phyloP scores from a whole-genome alignment of 2,329 filamentous ascomycete genomes.

The Coniochaeta ligniaria region DNA sequence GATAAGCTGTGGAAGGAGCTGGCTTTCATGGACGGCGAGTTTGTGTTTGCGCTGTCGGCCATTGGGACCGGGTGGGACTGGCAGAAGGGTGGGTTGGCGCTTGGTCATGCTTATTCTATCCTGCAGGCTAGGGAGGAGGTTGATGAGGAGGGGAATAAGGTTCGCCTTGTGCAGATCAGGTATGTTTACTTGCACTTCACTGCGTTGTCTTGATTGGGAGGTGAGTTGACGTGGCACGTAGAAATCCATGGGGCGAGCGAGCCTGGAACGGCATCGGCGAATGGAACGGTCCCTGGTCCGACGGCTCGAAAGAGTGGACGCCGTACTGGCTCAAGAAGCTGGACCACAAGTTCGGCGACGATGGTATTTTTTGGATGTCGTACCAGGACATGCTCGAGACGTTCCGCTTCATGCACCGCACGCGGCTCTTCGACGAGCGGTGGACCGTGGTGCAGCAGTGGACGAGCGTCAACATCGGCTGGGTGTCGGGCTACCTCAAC shows the following conservation, averaged over 20 bases:
- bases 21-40: constrained; percentile 43
- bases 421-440: constrained; percentile 51
- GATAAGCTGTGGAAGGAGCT: not conserved
- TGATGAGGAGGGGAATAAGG: constrained; percentile 26
- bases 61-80: constrained; percentile 58
- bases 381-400: constrained; percentile 57
- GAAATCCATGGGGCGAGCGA: not conserved
- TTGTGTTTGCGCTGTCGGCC: constrained; percentile 65
- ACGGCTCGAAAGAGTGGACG: constrained; percentile 56
- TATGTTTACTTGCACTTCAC: not conserved
- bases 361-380: constrained; percentile 58
- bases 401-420: constrained; percentile 54
- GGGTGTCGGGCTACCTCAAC: constrained; percentile 54
- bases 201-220: not conserved
- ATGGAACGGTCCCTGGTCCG: constrained; percentile 53
- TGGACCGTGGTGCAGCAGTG: constrained; percentile 54
- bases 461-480: constrained; percentile 56
- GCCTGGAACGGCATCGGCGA: constrained; percentile 39
- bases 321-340: constrained; percentile 50
- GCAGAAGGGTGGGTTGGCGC: constrained; percentile 49
- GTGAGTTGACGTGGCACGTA: constrained; percentile 25
- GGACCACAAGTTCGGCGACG: constrained; percentile 51
- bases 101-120: constrained; percentile 52
- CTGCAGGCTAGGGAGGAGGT: constrained; percentile 39
- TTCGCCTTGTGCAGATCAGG: constrained; percentile 36